Evolutionary conservation across 495 filamentous ascomycete genomes (phyloP), one percentile per base, ranked within the genome.

Genomic region (Penicillium lagena): DNA sequence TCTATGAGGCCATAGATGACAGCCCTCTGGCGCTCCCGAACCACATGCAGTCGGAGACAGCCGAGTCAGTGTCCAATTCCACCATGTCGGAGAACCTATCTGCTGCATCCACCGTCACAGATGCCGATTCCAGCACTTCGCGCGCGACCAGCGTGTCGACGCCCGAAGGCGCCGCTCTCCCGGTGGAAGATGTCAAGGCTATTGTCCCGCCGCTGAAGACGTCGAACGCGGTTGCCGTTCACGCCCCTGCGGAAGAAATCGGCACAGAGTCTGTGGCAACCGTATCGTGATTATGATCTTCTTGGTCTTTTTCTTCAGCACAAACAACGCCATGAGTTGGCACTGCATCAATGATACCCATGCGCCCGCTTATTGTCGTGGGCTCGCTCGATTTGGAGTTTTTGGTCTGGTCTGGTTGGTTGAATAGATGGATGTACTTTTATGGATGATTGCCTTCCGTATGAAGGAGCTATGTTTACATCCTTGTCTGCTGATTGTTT

Each of bases 1-100:
- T 98, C 65, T 98, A 97, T 55, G 93, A 98, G 56, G 58, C 60
- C 8, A 43, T 71, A 9, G 60, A 65, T 15, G 42, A 12, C 8
- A 37, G 32, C 2, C 1, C 31, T 15, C 34, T 37, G 5, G 17
- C 9, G 7, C 12, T n/a, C 7, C 28, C 43, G 28, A 31, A 47
- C 7, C 35, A 50, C 7, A 32, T 40, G 1, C 42, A 35, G 29
- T 49, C 38, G 22, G 59, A 52, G 10, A 46, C 42, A 12, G 44
- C 48, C 4, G 56, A 54, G 17, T 60, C 63, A 6, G 41, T 50
- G 1, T 59, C 54, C 10, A 59, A 46, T 37, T 56, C 28, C 30
- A 46, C 47, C 4, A 58, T 60, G 7, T 55, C 55, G 4, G 64
- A 67, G 22, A 45, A 56, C 36, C 54, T 63, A 47, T 71, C 63